A percentile compares a stretch with the other conserved stretches of the same genome.
phyloP scores from a whole-genome alignment of 2,329 filamentous ascomycete genomes.

The Hypoxylon sp. region DNA sequence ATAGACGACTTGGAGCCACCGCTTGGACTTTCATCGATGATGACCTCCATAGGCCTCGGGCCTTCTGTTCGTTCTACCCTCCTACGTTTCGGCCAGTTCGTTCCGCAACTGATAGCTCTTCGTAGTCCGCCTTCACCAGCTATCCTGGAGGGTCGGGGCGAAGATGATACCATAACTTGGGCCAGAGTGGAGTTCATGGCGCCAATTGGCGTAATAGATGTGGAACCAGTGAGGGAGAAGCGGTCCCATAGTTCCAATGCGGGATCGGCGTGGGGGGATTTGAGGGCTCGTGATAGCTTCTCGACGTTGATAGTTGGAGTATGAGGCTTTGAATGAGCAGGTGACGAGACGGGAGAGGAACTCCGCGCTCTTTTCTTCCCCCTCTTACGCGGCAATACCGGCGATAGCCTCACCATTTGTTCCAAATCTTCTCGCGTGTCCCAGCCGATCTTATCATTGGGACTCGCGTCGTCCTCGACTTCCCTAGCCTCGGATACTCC shows the following conservation, averaged over 20 bases:
- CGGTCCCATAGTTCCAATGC: slow-evolving; percentile 82
- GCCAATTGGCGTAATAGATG: slow-evolving; percentile 58
- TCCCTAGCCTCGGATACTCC: slow-evolving; percentile 58
- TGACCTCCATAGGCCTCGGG: slow-evolving; percentile 50
- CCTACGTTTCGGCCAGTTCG: slow-evolving; percentile 78
- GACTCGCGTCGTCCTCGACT: slow-evolving; percentile 63
- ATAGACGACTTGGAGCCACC: slow-evolving; percentile 66
- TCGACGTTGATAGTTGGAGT: slow-evolving; percentile 67
- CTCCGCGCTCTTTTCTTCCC: slow-evolving; percentile 77
- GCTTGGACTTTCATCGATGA: slow-evolving; percentile 56
- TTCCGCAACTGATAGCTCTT: slow-evolving; percentile 75
- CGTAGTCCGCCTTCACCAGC: slow-evolving; percentile 64
- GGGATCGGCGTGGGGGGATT: slow-evolving; percentile 77
- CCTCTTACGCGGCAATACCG: slow-evolving; percentile 61
- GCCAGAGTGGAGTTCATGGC: slow-evolving; percentile 68
- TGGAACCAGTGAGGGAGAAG: slow-evolving; percentile 68
- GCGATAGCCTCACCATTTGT: slow-evolving; percentile 59
- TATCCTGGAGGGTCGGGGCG: slow-evolving; percentile 68
- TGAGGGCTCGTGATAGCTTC: slow-evolving; percentile 68
- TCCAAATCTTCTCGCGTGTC: slow-evolving; percentile 61
- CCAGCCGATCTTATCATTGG: slow-evolving; percentile 72
- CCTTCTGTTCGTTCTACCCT: slow-evolving; percentile 64
- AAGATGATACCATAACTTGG: slow-evolving; percentile 77
- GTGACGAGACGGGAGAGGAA: slow-evolving; percentile 79
- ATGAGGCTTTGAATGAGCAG: slow-evolving; percentile 61